A percentile compares a stretch with the other conserved stretches of the same genome.
Conservation (phyloP, 2,329 filamentous ascomycete genomes). For the Atkinsonella hypoxylon region DNA sequence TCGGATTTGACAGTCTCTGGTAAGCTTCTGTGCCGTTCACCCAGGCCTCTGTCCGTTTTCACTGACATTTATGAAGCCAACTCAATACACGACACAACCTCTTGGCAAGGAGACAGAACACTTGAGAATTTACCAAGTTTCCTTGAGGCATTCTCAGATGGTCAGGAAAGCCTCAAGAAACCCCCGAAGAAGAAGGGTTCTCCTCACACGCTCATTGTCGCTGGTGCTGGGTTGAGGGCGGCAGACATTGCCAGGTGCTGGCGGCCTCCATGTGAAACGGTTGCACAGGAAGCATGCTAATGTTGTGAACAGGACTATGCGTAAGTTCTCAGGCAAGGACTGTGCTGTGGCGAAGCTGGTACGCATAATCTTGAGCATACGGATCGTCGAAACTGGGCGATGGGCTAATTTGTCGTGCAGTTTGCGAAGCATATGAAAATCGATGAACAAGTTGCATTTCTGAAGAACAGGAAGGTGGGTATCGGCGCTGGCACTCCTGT, state of each 20-base stretch:
- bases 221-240: slow-evolving; percentile 71
- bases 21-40: slow-evolving; percentile 24
- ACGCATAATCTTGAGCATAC: slow-evolving; percentile 10
- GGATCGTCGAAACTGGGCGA: background rate
- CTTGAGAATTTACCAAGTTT: slow-evolving; percentile 68
- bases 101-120: slow-evolving; percentile 54
- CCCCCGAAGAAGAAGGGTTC: slow-evolving; percentile 57
- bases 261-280: background rate
- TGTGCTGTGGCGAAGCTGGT: slow-evolving; percentile 71
- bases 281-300: background rate
- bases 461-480: slow-evolving; percentile 59
- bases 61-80: slow-evolving; percentile 37
- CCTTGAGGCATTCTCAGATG: slow-evolving; percentile 52
- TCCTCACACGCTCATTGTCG: slow-evolving; percentile 82
- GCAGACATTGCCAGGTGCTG: slow-evolving; percentile 66
- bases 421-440: slow-evolving; percentile 99
- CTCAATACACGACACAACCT: slow-evolving; percentile 68
- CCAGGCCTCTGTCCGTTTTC: background rate
- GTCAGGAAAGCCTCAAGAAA: slow-evolving; percentile 46
- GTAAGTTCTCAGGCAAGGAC: slow-evolving; percentile 69
- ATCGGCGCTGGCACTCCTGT: slow-evolving; percentile 86
- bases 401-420: slow-evolving; percentile 16
- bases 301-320: slow-evolving; percentile 43
- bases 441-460: slow-evolving; percentile 67
- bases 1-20: slow-evolving; percentile 72